phyloP scores from a whole-genome alignment of 2,329 filamentous ascomycete genomes.

The Cladosporium sp. region DNA sequence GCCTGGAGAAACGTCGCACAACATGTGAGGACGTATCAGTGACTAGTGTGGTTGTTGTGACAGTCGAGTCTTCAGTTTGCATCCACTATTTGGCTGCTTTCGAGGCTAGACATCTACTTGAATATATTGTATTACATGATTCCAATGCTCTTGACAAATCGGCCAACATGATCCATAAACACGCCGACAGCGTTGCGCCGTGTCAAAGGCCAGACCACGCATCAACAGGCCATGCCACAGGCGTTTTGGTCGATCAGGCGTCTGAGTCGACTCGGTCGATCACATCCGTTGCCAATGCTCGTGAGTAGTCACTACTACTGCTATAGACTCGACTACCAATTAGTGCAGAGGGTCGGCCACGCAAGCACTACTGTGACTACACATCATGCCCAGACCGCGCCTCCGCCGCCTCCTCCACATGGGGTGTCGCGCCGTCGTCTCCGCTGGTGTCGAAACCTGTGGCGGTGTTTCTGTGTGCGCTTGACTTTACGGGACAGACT shows the following conservation, averaged over 20 bases:
- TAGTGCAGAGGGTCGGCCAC: conserved; percentile 2
- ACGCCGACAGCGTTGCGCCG: too few species aligned
- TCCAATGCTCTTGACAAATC: too few species aligned
- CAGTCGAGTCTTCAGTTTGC: too few species aligned
- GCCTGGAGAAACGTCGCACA: conserved; percentile 9
- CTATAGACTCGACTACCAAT: neutral
- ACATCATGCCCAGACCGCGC: conserved; percentile 7
- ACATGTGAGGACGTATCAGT: neutral
- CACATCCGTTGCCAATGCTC: conserved; percentile 9
- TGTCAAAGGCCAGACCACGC: neutral
- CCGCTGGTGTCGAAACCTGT: conserved; percentile 1
- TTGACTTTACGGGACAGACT: neutral
- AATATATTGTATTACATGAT: too few species aligned
- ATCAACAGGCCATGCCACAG: neutral
- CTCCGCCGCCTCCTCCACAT: conserved; percentile 6
- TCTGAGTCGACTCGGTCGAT: conserved; percentile 6
- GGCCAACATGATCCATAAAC: neutral
- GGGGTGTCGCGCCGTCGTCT: conserved; percentile 8
- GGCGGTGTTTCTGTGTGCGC: neutral
- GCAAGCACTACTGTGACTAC: conserved; percentile 2
- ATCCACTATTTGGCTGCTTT: too few species aligned
- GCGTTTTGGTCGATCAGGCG: neutral
- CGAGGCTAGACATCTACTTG: too few species aligned
- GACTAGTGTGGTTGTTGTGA: neutral
- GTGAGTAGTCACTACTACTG: neutral